Conservation (phyloP, 2,329 filamentous ascomycete species). For the Aspergillus pseudoglaucus region DNA sequence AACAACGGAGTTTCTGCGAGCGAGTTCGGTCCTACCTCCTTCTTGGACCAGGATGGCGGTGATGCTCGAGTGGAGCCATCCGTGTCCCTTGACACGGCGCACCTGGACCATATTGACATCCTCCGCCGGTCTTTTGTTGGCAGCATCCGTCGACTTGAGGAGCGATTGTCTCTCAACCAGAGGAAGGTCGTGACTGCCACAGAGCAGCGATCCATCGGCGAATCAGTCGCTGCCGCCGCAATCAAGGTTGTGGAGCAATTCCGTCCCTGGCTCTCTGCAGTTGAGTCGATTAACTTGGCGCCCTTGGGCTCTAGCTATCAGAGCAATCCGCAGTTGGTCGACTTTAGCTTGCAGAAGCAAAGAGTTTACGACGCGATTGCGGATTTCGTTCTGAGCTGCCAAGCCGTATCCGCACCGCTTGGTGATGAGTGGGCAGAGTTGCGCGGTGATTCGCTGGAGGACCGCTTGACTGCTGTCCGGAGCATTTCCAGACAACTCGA, state of each 20-base stretch:
- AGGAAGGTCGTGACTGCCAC: constrained; percentile 78
- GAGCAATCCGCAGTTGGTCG: constrained; percentile 75
- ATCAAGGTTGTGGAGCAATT: constrained; percentile 80
- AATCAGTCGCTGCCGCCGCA: constrained; percentile 72
- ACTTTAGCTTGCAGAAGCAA: constrained; percentile 88
- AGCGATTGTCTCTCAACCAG: constrained; percentile 68
- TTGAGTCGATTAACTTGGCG: constrained; percentile 87
- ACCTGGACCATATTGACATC: constrained; percentile 79
- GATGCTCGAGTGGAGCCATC: constrained; percentile 67
- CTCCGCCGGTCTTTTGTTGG: constrained; percentile 78
- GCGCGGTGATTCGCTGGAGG: constrained; percentile 83
- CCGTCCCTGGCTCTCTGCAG: constrained; percentile 78
- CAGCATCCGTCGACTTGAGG: constrained; percentile 79
- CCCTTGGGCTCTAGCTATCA: constrained; percentile 71
- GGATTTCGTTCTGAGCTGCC: constrained; percentile 79
- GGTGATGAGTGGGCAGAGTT: constrained; percentile 94
- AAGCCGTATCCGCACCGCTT: constrained; percentile 83
- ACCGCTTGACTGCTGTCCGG: constrained; percentile 73
- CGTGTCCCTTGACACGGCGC: constrained; percentile 64
- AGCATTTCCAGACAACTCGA: constrained; percentile 74
- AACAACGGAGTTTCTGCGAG: constrained; percentile 56
- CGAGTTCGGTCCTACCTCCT: constrained; percentile 60
- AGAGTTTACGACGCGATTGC: constrained; percentile 88
- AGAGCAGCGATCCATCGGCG: constrained; percentile 72
- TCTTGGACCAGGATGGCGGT: constrained; percentile 80